These are phyloP conservation scores for Vigna nakashimae DNA, from an alignment of 306 rosid species.

Conservation along the genomic window DNA sequence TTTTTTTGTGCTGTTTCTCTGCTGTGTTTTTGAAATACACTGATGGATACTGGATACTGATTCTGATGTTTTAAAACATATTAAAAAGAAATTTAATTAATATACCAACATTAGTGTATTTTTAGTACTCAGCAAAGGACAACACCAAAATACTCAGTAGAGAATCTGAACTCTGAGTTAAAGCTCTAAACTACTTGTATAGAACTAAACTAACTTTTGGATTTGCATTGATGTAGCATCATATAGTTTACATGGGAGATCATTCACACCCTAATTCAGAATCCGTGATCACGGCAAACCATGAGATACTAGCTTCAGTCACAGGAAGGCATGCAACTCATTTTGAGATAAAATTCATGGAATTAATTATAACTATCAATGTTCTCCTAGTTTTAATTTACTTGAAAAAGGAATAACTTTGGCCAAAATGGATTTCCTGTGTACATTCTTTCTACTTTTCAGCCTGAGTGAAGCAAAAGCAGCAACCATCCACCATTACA, in stretches of 20 bases:
- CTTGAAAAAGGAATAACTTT: constrained; percentile 1
- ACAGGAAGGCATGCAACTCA: constrained; percentile 57
- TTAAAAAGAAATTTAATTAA: no score
- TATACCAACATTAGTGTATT: no score
- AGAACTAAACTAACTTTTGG: constrained; percentile 36
- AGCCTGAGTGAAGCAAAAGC: constrained; percentile 56
- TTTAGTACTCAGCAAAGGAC: no score
- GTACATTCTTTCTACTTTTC: constrained; percentile 46
- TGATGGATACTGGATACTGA: no score
- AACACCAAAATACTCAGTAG: no score
- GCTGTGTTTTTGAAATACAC: no score
- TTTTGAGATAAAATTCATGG: neutral
- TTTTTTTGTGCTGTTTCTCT: no score
- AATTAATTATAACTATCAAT: neutral
- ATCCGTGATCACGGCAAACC: constrained; percentile 66
- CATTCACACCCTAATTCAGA: constrained; percentile 69
- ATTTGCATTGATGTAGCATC: constrained; percentile 54
- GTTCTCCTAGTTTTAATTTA: neutral
- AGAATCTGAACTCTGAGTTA: no score
- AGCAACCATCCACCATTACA: constrained; percentile 64
- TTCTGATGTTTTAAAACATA: no score
- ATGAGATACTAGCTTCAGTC: constrained; percentile 66
- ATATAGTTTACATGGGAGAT: constrained; percentile 75
- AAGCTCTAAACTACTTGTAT: neutral
- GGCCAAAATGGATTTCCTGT: neutral